Evolutionary conservation across 2,329 filamentous ascomycete species (phyloP).

Genomic region (Microcera coccophila): DNA sequence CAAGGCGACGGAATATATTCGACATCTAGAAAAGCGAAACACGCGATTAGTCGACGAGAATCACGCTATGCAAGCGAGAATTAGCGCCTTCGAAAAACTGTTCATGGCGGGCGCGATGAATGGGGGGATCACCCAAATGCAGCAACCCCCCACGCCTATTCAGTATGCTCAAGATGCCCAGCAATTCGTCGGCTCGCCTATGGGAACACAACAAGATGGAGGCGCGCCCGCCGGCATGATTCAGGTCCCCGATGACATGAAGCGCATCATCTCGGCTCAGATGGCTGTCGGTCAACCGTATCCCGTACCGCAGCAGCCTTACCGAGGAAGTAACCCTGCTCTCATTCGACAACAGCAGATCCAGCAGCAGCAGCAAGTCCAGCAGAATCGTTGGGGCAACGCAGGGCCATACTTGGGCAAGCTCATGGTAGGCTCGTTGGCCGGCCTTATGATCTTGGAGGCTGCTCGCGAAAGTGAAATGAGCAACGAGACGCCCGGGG

Average conservation of each 20-base stretch:
- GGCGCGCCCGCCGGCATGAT: constrained; percentile 55
- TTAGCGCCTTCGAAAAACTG: constrained; percentile 73
- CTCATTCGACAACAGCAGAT: constrained; percentile 54
- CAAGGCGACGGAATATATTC: constrained; percentile 95
- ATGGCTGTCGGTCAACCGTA: constrained; percentile 54
- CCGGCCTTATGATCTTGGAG: constrained; percentile 87
- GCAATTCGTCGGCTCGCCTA: constrained; percentile 46
- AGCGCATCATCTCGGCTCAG: constrained; percentile 56
- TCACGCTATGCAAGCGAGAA: constrained; percentile 68
- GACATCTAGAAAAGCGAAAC: constrained; percentile 88
- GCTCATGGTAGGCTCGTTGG: constrained; percentile 88
- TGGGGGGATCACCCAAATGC: constrained; percentile 52
- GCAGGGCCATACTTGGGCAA: constrained; percentile 61
- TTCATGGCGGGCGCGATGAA: constrained; percentile 74
- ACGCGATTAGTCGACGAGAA: constrained; percentile 80
- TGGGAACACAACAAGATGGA: constrained; percentile 38
- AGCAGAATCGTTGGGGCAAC: constrained; percentile 52
- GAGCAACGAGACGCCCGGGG: constrained; percentile 59
- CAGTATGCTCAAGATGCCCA: constrained; percentile 44
- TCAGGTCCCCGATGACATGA: constrained; percentile 63
- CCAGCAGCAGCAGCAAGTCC: constrained; percentile 49
- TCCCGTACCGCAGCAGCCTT: constrained; percentile 46
- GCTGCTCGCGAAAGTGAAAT: constrained; percentile 66
- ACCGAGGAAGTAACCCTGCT: constrained; percentile 40
- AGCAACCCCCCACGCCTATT: constrained; percentile 52